Evolutionary conservation across 139 green algal species (phyloP), one percentile per base, ranked within the genome.

Genomic region (Chlorella sp.): DNA sequence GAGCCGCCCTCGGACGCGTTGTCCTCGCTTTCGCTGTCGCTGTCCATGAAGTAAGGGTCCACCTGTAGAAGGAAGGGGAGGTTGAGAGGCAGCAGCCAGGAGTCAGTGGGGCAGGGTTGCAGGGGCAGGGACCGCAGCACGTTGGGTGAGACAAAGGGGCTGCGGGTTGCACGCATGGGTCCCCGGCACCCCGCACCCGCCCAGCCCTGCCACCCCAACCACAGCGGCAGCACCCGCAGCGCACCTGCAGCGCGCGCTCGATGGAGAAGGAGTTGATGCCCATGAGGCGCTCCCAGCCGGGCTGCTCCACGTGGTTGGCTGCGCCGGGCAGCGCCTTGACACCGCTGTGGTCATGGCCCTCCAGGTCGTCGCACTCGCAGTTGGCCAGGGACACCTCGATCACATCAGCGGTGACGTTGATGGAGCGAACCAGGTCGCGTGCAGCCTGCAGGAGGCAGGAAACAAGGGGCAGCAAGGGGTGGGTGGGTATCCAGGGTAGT

Each of bases 211-310:
- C 39, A 4, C 30, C 51, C 16, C n/a, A n/a, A 32, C 51, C 9
- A 7, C 56, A 17, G 9, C 34, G 16, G 41, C 20, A 51, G 0
- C 41, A 1, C 25, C 16, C 9, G 36, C 23, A 11, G 7, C 70
- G n/a, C 38, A 92, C 89, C 87, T 90, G 81, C 55, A 95, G 86
- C 23, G 92, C 92, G 32, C 92, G 87, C 78, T 96, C 91, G 67
- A 97, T 93, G 56, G 89, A 94, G 86, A 97, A 97, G 18, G 91
- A 89, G 85, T 96, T 95, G 84, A 91, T 93, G 70, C 87, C 88
- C 68, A 97, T 88, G 28, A 90, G 69, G 26, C 62, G 39, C 34
- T 87, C 87, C 87, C 87, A 90, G 36, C 21, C n/a, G 12, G 74
- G 74, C 34, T 71, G 32, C 51, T 73, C n/a, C 13, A 25, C 47